Conservation (phyloP, 2,329 filamentous ascomycete species). For the Penicillium sumatraense region DNA sequence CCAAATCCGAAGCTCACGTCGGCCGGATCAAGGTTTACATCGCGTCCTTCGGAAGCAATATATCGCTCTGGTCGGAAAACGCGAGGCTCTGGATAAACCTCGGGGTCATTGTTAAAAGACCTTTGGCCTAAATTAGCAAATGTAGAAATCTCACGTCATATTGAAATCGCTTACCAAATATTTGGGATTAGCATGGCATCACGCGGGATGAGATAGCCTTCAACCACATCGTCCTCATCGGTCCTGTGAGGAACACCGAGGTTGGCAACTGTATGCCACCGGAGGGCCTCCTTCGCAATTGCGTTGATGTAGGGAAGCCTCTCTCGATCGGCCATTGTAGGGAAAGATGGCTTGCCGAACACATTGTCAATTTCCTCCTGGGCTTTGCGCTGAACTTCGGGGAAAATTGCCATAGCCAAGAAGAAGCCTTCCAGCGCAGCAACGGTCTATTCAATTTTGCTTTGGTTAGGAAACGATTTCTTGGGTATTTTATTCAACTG, state of each 20-base stretch:
- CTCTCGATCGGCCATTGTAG: conserved; percentile 43
- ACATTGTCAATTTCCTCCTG: conserved; percentile 49
- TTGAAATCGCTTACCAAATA: conserved; percentile 36
- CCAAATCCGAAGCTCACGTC: conserved; percentile 41
- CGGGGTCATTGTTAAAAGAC: conserved; percentile 36
- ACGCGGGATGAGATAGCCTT: conserved; percentile 37
- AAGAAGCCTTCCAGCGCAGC: conserved; percentile 50
- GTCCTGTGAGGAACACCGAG: conserved; percentile 36
- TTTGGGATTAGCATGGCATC: conserved; percentile 31
- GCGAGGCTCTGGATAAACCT: conserved; percentile 39
- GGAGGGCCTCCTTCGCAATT: conserved; percentile 41
- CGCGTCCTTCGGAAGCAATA: conserved; percentile 32
- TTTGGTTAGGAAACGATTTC: neutral
- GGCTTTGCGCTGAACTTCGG: conserved; percentile 55
- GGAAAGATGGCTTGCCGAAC: conserved; percentile 35
- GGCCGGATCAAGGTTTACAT: conserved; percentile 37
- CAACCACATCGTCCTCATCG: conserved; percentile 29
- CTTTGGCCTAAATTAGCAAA: neutral
- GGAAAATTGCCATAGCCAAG: conserved; percentile 57
- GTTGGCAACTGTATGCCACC: conserved; percentile 40
- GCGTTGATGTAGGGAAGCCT: conserved; percentile 42
- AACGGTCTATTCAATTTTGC: conserved; percentile 40
- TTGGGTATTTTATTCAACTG: neutral
- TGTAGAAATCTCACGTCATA: neutral
- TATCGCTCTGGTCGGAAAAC: conserved; percentile 51